Evolutionary conservation across 2,329 filamentous ascomycete species (phyloP).

Genomic region (Helminthosporium solani): DNA sequence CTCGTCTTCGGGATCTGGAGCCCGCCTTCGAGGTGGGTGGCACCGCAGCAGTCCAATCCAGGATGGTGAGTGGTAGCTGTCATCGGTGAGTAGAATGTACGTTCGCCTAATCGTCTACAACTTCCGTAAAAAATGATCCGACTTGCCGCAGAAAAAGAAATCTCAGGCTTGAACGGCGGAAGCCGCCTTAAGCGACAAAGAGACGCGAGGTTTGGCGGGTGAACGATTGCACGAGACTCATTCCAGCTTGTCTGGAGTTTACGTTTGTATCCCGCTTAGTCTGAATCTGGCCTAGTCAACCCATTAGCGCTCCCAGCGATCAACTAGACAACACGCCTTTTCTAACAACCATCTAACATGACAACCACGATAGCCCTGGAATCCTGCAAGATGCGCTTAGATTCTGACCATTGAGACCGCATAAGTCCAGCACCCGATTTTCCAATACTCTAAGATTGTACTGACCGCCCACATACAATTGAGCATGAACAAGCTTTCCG

Average conservation of each 20-base stretch:
- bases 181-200: background rate
- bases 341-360: background rate
- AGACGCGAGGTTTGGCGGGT: background rate
- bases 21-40: background rate
- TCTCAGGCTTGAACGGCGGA: background rate
- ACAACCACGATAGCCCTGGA: background rate
- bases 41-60: background rate
- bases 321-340: background rate
- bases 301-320: background rate
- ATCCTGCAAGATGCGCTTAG: too few relatives aligned
- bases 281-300: background rate
- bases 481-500: too few relatives aligned
- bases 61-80: background rate
- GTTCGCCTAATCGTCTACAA: background rate
- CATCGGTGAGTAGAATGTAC: background rate
- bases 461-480: too few relatives aligned
- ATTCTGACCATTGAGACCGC: too few relatives aligned
- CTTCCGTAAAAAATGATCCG: background rate
- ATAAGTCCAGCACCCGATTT: too few relatives aligned
- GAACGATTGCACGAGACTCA: background rate
- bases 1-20: background rate
- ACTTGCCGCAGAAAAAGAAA: background rate
- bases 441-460: too few relatives aligned
- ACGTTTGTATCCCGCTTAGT: background rate
- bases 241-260: background rate